These are phyloP conservation scores for Suhomyces kunorum DNA, from an alignment of 1,139 yeast genomes.

Conservation along the genomic window DNA sequence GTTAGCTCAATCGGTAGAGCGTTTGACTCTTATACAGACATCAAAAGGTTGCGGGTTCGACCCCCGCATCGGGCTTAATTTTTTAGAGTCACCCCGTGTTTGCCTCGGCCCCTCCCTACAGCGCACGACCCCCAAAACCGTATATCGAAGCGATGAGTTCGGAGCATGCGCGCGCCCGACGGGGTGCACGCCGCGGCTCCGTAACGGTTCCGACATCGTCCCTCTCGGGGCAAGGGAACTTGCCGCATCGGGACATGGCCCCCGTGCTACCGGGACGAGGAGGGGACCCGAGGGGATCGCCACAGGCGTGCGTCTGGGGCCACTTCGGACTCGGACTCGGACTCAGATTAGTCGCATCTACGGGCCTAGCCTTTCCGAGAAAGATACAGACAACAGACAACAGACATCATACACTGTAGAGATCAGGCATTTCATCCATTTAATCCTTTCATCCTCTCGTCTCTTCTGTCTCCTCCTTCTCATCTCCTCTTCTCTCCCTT, in stretches of 20 bases:
- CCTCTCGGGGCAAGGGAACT: constrained; percentile 11
- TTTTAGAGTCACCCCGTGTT: neutral
- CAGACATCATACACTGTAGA: too few species aligned
- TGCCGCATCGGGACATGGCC: constrained; percentile 8
- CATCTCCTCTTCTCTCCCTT: neutral
- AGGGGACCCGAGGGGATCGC: constrained; percentile 9
- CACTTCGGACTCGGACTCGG: constrained; percentile 16
- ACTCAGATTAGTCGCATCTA: constrained; percentile 12
- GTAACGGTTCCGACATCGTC: constrained; percentile 7
- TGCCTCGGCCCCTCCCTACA: too few species aligned
- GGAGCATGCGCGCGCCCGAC: constrained; percentile 1
- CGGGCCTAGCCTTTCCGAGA: too few species aligned
- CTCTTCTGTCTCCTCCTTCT: neutral
- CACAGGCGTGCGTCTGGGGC: constrained; percentile 2
- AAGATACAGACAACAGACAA: neutral
- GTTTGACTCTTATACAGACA: constrained; percentile 20
- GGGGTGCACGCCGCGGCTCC: constrained; percentile 3
- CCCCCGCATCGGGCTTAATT: constrained; percentile 48
- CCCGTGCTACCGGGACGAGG: constrained; percentile 10
- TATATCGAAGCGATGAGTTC: constrained; percentile 1
- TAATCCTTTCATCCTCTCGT: too few species aligned
- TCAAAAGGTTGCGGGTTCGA: constrained; percentile 54
- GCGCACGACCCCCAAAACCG: too few species aligned
- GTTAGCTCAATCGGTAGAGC: constrained; percentile 19
- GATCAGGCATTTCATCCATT: too few species aligned